These are phyloP conservation scores for Pinus tabuliformis DNA, from an alignment of 75 land plant genomes.

Conservation along the genomic window DNA sequence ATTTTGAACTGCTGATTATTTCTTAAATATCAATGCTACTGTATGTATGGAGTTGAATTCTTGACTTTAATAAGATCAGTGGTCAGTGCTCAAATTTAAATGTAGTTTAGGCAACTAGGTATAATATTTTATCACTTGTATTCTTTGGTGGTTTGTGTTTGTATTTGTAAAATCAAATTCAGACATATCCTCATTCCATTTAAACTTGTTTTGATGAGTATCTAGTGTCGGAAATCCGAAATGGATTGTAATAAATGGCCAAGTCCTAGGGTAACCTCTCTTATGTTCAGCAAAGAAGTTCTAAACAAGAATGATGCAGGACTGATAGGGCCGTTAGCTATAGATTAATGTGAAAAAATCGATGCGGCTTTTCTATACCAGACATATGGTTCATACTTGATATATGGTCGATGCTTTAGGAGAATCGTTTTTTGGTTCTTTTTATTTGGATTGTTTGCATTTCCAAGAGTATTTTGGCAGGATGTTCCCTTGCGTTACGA, in stretches of 20 bases:
- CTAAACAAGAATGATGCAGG: not conserved
- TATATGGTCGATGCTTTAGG: not conserved
- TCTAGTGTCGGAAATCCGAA: not conserved
- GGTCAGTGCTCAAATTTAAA: not conserved
- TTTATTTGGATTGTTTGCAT: not conserved
- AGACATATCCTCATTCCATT: not conserved
- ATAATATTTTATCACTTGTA: not conserved
- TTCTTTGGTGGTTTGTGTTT: not conserved
- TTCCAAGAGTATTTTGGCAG: not conserved
- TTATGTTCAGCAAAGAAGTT: not conserved
- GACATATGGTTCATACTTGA: not conserved
- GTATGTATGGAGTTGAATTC: not conserved
- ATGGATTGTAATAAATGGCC: not conserved
- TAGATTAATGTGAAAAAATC: not conserved
- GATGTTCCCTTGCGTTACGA: not conserved
- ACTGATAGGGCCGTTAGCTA: not conserved
- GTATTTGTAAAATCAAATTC: not conserved
- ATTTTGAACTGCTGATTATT: not conserved
- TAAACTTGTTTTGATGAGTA: not conserved
- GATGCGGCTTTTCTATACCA: not conserved
- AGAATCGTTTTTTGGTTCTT: not conserved
- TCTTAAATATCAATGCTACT: not conserved
- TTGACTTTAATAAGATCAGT: not conserved
- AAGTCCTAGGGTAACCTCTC: too few species aligned
- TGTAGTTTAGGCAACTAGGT: not conserved